Percentiles rank a stretch among this genome's conserved stretches.
These are phyloP conservation scores for Tuber microsphaerosporum DNA, from an alignment of 495 filamentous ascomycete species.

Conservation along the genomic window DNA sequence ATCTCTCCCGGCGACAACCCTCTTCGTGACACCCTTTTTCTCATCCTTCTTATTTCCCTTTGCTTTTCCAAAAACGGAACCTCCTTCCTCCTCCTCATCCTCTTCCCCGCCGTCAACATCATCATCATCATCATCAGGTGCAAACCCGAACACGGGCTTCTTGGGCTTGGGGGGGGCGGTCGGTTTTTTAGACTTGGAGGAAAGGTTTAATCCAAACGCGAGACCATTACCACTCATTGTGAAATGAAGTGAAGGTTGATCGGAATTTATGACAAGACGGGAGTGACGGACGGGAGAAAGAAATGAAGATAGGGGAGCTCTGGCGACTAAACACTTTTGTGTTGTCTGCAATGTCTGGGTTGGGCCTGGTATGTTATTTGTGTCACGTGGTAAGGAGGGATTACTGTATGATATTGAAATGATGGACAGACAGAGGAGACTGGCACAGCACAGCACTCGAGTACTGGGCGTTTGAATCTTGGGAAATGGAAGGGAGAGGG, in stretches of 20 bases:
- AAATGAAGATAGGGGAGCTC: background rate
- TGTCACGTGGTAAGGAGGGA: background rate
- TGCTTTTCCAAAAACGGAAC: constrained; percentile 15
- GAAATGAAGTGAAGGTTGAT: background rate
- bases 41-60: constrained; percentile 15
- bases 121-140: constrained; percentile 21
- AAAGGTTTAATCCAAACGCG: constrained; percentile 29
- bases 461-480: background rate
- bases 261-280: background rate
- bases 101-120: constrained; percentile 16
- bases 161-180: constrained; percentile 35
- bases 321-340: background rate
- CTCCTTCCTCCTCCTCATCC: background rate
- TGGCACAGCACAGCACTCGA: too few relatives aligned
- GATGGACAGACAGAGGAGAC: background rate
- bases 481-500: background rate
- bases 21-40: constrained; percentile 7
- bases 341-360: background rate
- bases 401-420: background rate
- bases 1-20: constrained; percentile 9
- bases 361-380: background rate
- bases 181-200: constrained; percentile 27
- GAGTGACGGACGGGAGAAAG: background rate
- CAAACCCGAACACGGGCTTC: constrained; percentile 21
- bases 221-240: constrained; percentile 25